Evolutionary conservation across 208 protist genomes (phyloP).

Genomic region (Hexamita inflata): DNA sequence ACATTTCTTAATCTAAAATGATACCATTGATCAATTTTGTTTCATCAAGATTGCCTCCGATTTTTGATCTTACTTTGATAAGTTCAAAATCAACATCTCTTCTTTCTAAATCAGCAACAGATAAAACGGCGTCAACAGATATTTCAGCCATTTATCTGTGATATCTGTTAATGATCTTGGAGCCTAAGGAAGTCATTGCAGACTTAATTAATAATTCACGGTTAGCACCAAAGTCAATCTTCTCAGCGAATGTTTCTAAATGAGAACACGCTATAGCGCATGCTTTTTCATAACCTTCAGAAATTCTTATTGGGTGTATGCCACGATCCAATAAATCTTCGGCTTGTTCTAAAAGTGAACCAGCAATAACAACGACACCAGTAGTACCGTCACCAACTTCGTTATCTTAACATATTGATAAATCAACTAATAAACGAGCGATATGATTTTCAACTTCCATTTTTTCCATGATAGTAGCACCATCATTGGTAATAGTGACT

Average conservation of each 20-base stretch:
- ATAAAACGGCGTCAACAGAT: slow-evolving; percentile 88
- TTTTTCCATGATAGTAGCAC: slow-evolving; percentile 77
- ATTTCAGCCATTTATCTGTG: slow-evolving; percentile 87
- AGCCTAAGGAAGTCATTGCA: slow-evolving; percentile 90
- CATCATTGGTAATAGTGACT: slow-evolving; percentile 97
- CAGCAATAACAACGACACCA: slow-evolving; percentile 90
- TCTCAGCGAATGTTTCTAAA: slow-evolving; percentile 69
- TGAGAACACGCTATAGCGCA: slow-evolving; percentile 73
- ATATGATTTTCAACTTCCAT: slow-evolving; percentile 94
- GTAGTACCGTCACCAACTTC: slow-evolving; percentile 99
- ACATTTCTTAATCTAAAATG: slow-evolving; percentile 31
- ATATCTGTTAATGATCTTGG: slow-evolving; percentile 89
- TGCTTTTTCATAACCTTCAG: slow-evolving; percentile 90
- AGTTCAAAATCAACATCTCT: slow-evolving; percentile 98
- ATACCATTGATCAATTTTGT: slow-evolving; percentile 37
- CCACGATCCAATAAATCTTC: slow-evolving; percentile 79
- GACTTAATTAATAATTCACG: slow-evolving; percentile 73
- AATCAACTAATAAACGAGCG: slow-evolving; percentile 93
- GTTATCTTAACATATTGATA: slow-evolving; percentile 96
- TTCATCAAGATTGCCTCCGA: slow-evolving; percentile 46
- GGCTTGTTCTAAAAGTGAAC: slow-evolving; percentile 89
- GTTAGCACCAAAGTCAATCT: slow-evolving; percentile 55
- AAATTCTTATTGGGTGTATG: slow-evolving; percentile 92
- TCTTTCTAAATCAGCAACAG: slow-evolving; percentile 90
- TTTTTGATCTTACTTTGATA: slow-evolving; percentile 91